Base-by-base conservation (phyloP, 495 filamentous ascomycete genomes). In the Talaromyces stipitatus region DNA sequence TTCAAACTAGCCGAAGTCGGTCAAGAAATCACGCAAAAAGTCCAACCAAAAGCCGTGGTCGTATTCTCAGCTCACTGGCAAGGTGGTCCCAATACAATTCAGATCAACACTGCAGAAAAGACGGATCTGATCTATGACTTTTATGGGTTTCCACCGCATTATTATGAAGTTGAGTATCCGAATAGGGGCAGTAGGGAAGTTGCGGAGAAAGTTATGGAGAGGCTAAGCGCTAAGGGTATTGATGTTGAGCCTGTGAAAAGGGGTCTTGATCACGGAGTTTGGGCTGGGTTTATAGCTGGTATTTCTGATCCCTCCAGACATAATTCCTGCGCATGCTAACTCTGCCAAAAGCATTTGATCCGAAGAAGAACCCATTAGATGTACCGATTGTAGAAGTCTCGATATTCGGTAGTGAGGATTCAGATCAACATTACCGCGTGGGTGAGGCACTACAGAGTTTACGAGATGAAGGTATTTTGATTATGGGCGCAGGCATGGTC, bases 21-120 rank as follows among this genome's bases (percentile, higher is more conserved):
- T 26, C 75, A 68, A 7, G 90, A 95, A 63, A 95, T 96, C 64
- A 92, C 89, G 0, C 76, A 83, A 26, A 86, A 85, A 63, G 83
- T 92, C 29, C 87, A 88, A 64, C 89, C 89, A 18, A 85, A 83
- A 55, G 91, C 90, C 14, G 78, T 94, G 12, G 86, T 96, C 10
- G 89, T 95, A 11, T 90, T 95, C 68, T 92, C 88, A 10, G 90
- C 89, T 23, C 89, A 95, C 71, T 95, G 91, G 91, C 85, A 92
- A 69, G 80, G 76, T 22, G 72, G 72, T 1, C 66, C 66, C 29
- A 71, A 81, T 62, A 76, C 70, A 3, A 80, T 95, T 55, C 74
- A 88, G 63, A 82, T 94, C 60, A 94, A 94, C 69, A 82, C 78
- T 9, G 84, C 81, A 4, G 85, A 86, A 60, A 70, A 75, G 56